Evolutionary conservation across 768 basidiomycete genomes (phyloP), one percentile per base, ranked within the genome.

Genomic region (Suillus plorans): DNA sequence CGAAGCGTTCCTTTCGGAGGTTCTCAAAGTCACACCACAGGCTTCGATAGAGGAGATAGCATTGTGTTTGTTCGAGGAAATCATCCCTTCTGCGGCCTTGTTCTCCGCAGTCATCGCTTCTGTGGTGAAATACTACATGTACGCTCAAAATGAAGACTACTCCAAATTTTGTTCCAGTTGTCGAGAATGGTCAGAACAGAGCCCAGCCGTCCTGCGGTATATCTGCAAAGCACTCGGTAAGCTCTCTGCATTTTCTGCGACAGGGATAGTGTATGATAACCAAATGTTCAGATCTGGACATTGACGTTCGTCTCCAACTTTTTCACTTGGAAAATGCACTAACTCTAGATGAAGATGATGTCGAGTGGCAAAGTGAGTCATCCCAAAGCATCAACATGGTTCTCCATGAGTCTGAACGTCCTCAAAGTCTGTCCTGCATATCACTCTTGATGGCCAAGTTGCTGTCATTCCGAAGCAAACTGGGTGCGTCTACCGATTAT

Each of bases 91-190:
- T 18, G 81, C 84, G 3, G 77, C 85, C 0, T 70, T 84, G 7
- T 89, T 85, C 76, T 86, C 86, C 1, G 80, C 86, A 60, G 80
- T 82, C 13, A 73, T 90, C 49, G 79, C 84, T 4, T 81, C 84
- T 62, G 80, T 88, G 28, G 78, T 91, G 58, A 79, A 89, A 69
- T 89, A 85, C 74, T 91, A 86, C 68, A 75, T 90, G 16, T 76
- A 80, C 1, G 72, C 71, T 49, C 74, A 75, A 66, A 57, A 72
- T 62, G 57, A 71, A 20, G 79, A 77, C 6, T 49, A 69, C 16
- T 36, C 75, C 28, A 77, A 82, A 41, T 79, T 89, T 37, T 74
- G 81, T 1, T 68, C 65, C 20, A 68, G 85, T 36, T 74, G 76
- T 37, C 63, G 67, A 34, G 69, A 66, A 20, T 71, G 71, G 7